Evolutionary conservation across 2,329 filamentous ascomycete genomes (phyloP).

Genomic region (Aspergillus hortae): DNA sequence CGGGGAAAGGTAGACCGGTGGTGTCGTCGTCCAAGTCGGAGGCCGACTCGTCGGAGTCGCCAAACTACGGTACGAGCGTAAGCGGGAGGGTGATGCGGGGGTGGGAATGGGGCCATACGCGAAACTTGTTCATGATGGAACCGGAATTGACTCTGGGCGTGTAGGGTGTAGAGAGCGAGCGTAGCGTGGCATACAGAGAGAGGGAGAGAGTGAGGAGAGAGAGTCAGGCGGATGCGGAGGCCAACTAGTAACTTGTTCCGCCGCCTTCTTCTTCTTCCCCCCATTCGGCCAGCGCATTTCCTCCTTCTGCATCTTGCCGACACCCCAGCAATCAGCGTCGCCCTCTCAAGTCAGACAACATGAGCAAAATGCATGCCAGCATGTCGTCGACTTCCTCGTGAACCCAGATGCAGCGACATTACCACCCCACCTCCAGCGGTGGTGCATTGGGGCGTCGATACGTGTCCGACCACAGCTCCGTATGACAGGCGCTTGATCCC

Average conservation of each 20-base stretch:
- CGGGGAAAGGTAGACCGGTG: slow-evolving; percentile 77
- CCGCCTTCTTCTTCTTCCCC: neutral
- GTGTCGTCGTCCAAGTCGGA: slow-evolving; percentile 57
- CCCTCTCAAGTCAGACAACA: neutral
- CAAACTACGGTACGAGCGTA: slow-evolving; percentile 30
- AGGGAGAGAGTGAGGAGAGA: neutral
- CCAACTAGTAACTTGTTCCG: neutral
- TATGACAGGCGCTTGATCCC: slow-evolving; percentile 10
- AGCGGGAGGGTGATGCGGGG: neutral
- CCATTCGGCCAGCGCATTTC: slow-evolving; percentile 10
- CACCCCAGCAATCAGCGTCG: slow-evolving; percentile 6
- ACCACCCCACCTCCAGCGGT: neutral
- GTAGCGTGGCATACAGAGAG: neutral
- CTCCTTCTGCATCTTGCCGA: slow-evolving; percentile 8
- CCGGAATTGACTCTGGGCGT: neutral
- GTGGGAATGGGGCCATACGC: slow-evolving; percentile 22
- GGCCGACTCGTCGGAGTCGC: slow-evolving; percentile 44
- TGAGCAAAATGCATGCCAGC: slow-evolving; percentile 12
- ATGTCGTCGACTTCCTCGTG: slow-evolving; percentile 10
- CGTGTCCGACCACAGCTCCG: slow-evolving; percentile 10
- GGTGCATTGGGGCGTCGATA: slow-evolving; percentile 13
- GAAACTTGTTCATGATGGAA: slow-evolving; percentile 29
- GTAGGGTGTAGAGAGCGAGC: neutral
- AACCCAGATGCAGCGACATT: slow-evolving; percentile 13
- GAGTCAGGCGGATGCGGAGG: neutral